Conservation (phyloP, 371 early-diverging fungal genomes). For the Apophysomyces variabilis region DNA sequence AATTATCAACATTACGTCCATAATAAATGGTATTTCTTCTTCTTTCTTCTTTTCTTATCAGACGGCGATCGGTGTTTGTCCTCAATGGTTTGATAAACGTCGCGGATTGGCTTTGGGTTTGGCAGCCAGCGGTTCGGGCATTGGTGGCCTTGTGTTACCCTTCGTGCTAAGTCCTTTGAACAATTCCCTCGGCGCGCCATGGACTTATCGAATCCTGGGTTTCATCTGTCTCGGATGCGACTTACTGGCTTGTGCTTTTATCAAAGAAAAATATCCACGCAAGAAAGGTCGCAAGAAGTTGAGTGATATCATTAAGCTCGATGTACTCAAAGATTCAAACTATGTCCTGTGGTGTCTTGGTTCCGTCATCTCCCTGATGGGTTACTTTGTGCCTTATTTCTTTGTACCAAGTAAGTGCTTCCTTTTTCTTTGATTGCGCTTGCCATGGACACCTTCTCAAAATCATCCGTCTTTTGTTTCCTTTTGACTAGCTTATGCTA, state of each 20-base stretch:
- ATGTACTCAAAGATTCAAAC: constrained; percentile 36
- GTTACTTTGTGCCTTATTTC: constrained; percentile 59
- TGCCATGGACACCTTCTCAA: not conserved
- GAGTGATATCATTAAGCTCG: constrained; percentile 38
- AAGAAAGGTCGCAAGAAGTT: constrained; percentile 22
- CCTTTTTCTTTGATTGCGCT: not conserved
- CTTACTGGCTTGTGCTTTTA: constrained; percentile 26
- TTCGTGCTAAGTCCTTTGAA: constrained; percentile 61
- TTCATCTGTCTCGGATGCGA: constrained; percentile 44
- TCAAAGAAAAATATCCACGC: constrained; percentile 30
- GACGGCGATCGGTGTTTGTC: constrained; percentile 47
- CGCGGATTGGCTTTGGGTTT: constrained; percentile 75
- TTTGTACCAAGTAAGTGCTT: constrained; percentile 33
- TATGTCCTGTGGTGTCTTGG: constrained; percentile 39
- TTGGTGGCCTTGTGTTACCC: constrained; percentile 71
- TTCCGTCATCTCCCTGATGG: constrained; percentile 41
- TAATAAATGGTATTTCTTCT: not conserved
- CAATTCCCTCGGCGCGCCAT: constrained; percentile 48
- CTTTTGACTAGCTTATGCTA: constrained; percentile 18
- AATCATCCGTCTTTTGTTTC: not conserved
- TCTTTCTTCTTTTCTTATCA: constrained; percentile 10
- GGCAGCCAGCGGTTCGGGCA: constrained; percentile 70
- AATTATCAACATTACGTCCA: too few species aligned
- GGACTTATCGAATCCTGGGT: constrained; percentile 53
- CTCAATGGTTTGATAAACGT: constrained; percentile 70